Base-by-base conservation (phyloP, 1,139 yeast genomes). In the Barnettozyma hawaiiensis region DNA sequence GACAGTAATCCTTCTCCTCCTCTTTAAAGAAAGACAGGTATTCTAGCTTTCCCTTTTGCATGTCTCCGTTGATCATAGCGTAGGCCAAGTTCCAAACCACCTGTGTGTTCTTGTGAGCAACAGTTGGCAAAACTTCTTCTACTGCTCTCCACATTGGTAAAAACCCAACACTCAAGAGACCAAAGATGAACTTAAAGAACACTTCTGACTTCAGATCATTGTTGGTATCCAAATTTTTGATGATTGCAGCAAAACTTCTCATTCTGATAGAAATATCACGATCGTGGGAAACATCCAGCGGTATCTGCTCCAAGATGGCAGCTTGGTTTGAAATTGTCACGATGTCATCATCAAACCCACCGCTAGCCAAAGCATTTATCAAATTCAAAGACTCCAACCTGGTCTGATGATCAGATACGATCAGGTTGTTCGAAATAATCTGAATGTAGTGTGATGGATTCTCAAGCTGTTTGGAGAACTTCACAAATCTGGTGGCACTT, bases 141-240 rank as follows among this genome's bases (percentile, higher is more conserved):
- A 85, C 82, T 5, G 85, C 85, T 18, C 76, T 75, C 95, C 96
- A 87, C 23, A 83, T 71, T 2, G 98, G 98, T 47, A 87, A 85
- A 55, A 92, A 89, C 48, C 77, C 76, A 37, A 81, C 80, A 1
- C 89, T 72, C 39, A 90, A 65, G 48, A 85, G 69, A 22, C 97
- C 97, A 60, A 87, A 78, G 42, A 83, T 49, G 58, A 73, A 85
- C 29, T 74, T 70, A 15, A 81, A 68, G 22, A 83, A 69, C 7
- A 76, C 62, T 14, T 55, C 54, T 32, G 73, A 70, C 12, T 48
- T 37, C 18, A 58, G 19, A 0, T 60, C 51, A 10, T 73, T 65
- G 10, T 22, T 37, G 1, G 67, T 51, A 1, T 68, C 68, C 9
- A 64, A 49, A n/a, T 66, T 61, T 26, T 67, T 62, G 56, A 73